Base-by-base conservation (phyloP, 129 eudicot species). In the Saussurea involucrata region DNA sequence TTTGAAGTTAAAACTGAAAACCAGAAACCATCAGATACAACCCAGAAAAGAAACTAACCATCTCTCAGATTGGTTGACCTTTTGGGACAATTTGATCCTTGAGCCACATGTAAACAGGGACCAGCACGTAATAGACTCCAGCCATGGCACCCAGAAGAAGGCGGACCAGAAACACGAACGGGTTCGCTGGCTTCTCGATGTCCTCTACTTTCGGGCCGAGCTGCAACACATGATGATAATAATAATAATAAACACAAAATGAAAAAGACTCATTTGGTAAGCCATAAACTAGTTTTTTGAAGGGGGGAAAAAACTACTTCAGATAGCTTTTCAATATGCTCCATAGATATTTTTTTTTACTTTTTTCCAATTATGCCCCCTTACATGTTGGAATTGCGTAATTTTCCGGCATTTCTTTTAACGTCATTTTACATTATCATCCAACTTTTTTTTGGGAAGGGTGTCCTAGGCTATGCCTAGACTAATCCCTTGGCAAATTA, bases 131-230 rank as follows among this genome's bases (percentile, higher is more conserved):
- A 86, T 92, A 95, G 24, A 88, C 69, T 70, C 87, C 96, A 27
- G 99, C 99, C 82, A 92, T 8, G 21, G 88, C 85, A 60, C 99
- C 99, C 55, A 92, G 81, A 63, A 92, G 63, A 67, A 95, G 82
- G 42, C 97, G 96, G 2, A 22, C 55, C 0, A 92, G 46, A 79
- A 95, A 95, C 80, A 88, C 91, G 3, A 81, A 70, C 2, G 95
- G 97, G 69, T 90, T 89, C 78, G 84, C 88, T 12, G 96, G 96
- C 75, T 95, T 57, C 46, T 80, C 34, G 25, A 89, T 86, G 37
- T 95, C 97, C 80, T 95, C 97, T 21, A 36, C 88, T 79, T 92
- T 95, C 0, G 99, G 99, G 36, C 96, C 96, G 10, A 85, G 79
- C 89, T 85, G 83, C 67, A 71, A 27, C 63, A 34, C 22, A n/a